phyloP scores from a whole-genome alignment of 148 eudicot species.

The Rhododendron molle region DNA sequence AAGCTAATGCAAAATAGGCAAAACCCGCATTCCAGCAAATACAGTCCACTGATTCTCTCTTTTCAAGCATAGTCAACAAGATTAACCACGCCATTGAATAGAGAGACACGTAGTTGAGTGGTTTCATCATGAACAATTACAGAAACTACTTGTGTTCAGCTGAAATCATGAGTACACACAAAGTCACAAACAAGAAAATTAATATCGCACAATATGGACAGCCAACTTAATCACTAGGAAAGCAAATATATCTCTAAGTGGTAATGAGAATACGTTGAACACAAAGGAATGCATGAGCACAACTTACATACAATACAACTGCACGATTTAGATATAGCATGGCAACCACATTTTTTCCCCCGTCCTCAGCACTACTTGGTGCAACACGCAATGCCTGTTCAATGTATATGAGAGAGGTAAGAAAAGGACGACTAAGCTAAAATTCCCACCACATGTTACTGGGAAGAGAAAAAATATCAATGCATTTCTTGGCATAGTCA shows the following conservation, averaged over 20 bases:
- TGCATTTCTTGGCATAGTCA: neutral
- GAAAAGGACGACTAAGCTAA: neutral
- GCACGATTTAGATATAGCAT: slow-evolving; percentile 81
- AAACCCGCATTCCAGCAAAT: neutral
- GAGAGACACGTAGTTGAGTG: neutral
- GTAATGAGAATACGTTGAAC: neutral
- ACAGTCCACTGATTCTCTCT: neutral
- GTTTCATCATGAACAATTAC: neutral
- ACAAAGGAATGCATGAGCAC: neutral
- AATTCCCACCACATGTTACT: neutral
- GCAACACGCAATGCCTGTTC: slow-evolving; percentile 84
- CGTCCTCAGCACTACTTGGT: slow-evolving; percentile 56
- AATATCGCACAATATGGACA: neutral
- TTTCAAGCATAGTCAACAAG: neutral
- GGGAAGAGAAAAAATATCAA: neutral
- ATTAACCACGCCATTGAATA: neutral
- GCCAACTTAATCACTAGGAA: neutral
- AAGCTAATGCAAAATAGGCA: neutral
- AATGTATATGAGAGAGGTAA: neutral
- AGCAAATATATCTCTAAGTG: neutral
- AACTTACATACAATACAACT: slow-evolving; percentile 63
- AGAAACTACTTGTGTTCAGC: neutral
- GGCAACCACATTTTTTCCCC: slow-evolving; percentile 57
- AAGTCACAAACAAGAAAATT: neutral
- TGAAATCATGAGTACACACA: neutral